Conservation (phyloP, 2,329 filamentous ascomycete species). For the Pestalotiopsis fici region DNA sequence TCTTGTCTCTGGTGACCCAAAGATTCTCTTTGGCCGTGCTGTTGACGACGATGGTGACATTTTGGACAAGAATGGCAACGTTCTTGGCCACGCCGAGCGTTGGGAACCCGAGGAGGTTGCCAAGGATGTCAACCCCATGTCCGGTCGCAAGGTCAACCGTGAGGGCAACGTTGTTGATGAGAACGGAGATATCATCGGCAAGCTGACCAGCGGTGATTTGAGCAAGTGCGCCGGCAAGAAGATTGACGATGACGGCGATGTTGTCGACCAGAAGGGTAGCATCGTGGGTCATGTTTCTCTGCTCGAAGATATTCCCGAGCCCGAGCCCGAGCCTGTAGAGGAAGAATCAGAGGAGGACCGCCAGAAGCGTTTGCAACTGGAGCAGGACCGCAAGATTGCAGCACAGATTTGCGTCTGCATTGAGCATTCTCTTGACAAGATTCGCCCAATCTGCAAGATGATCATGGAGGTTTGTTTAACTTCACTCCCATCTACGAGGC, state of each 20-base stretch:
- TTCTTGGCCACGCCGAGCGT: slow-evolving; percentile 58
- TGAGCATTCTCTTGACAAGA: slow-evolving; percentile 77
- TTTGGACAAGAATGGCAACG: slow-evolving; percentile 71
- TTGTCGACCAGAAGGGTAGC: slow-evolving; percentile 68
- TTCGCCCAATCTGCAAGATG: slow-evolving; percentile 83
- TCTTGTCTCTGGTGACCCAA: slow-evolving; percentile 69
- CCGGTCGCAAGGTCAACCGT: slow-evolving; percentile 56
- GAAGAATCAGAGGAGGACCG: slow-evolving; percentile 62
- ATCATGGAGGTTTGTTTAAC: slow-evolving; percentile 69
- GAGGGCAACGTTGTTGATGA: slow-evolving; percentile 61
- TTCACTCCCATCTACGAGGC: neutral
- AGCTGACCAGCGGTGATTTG: slow-evolving; percentile 68
- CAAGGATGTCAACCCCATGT: slow-evolving; percentile 53
- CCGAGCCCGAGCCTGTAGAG: slow-evolving; percentile 36
- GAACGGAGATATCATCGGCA: slow-evolving; percentile 63
- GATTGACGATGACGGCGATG: slow-evolving; percentile 71
- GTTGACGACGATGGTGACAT: slow-evolving; percentile 86
- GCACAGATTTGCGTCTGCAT: slow-evolving; percentile 73
- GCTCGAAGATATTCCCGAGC: slow-evolving; percentile 57
- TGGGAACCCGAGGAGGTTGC: slow-evolving; percentile 57
- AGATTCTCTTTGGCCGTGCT: slow-evolving; percentile 69
- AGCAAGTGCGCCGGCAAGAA: slow-evolving; percentile 67
- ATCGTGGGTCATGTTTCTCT: slow-evolving; percentile 69
- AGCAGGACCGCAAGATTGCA: slow-evolving; percentile 75
- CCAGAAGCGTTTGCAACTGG: slow-evolving; percentile 55